Evolutionary conservation across 2,329 filamentous ascomycete genomes (phyloP), one percentile per base, ranked within the genome.

Genomic region (Aspergillus chevalieri): DNA sequence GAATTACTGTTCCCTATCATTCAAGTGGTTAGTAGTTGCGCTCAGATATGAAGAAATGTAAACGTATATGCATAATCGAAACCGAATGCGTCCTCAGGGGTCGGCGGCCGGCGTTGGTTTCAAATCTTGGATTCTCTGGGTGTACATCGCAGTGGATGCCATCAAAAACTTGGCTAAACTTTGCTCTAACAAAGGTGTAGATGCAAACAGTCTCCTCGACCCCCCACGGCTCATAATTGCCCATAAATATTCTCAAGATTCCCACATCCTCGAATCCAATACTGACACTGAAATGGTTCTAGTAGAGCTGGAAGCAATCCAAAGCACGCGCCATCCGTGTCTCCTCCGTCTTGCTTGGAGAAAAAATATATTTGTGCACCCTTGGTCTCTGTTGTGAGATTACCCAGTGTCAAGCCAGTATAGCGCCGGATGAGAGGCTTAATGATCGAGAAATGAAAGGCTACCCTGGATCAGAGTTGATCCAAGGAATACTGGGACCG

Each of bases 381-480:
- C 3, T 24, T 34, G n/a, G 48, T 38, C 10, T 44, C 8, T 10
- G 47, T 14, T 2, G 44, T 3, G 4, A 57, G 30, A 48, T 53
- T 50, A 14, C 45, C 34, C 14, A 57, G 36, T 6, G 49, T 44
- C 49, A 47, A 53, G 14, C 19, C 5, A 36, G 36, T 47, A 42
- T 51, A 55, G n/a, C 36, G 21, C 43, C 15, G 39, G 24, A 17
- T 21, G 7, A 58, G 49, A 38, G 54, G 52, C 47, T 45, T 26
- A 24, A 58, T 38, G 15, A 58, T 56, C 44, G 47, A 50, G 21
- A 19, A 26, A 42, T 57, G 50, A 15, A 56, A 56, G 15, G 26
- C 26, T 6, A 46, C 38, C 15, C 52, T 54, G 2, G 15, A 39
- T 19, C 19, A 21, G 36, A 19, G 14, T 19, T 39, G 14, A 9